Base-by-base conservation (phyloP, 768 basidiomycete species). In the Boletus vermiculosoides region DNA sequence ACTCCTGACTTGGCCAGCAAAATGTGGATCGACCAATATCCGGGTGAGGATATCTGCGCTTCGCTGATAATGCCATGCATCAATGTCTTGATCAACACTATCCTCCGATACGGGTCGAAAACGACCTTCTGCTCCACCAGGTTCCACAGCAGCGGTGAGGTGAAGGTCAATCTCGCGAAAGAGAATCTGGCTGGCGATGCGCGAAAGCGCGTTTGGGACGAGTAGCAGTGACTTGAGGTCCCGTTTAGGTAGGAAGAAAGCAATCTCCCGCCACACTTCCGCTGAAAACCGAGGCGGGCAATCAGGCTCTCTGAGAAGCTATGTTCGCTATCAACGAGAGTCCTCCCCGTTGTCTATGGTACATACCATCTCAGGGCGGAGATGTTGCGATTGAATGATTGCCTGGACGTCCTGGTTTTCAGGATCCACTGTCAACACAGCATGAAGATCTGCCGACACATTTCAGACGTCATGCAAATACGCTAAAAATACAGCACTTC, bases 231-330 rank as follows among this genome's bases (percentile, higher is more conserved):
- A 78, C 63, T 83, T 85, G 50, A 89, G 80, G 66, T 90, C 88
- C 11, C 79, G 79, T 20, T 81, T 78, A 0, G 86, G 83, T 6
- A 90, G 77, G 63, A 78, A 84, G 6, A 78, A 71, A 0, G 82
- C 86, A 39, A 90, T 83, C 65, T 88, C 83, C 36, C 83, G 76
- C 88, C 88, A 90, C 50, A 89, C 82, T 71, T 90, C 88, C 7
- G 76, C 75, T 4, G 87, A 87, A 62, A 89, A 82, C 20, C 78
- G 78, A 39, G 81, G 81, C 18, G 76, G 79, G 49, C 75, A 76
- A 30, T 72, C 66, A 10, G 79, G 78, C 16, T 79, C 71, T 44
- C 68, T 60, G 37, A 70, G 60, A 47, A 70, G 67, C 72, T 71
- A 59, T 40, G 23, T 48, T 40, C 42, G 42, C 31, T 11, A 42